A percentile compares a stretch with the other conserved stretches of the same genome.
Conservation (phyloP, 768 basidiomycete species). For the Pisolithus albus region DNA sequence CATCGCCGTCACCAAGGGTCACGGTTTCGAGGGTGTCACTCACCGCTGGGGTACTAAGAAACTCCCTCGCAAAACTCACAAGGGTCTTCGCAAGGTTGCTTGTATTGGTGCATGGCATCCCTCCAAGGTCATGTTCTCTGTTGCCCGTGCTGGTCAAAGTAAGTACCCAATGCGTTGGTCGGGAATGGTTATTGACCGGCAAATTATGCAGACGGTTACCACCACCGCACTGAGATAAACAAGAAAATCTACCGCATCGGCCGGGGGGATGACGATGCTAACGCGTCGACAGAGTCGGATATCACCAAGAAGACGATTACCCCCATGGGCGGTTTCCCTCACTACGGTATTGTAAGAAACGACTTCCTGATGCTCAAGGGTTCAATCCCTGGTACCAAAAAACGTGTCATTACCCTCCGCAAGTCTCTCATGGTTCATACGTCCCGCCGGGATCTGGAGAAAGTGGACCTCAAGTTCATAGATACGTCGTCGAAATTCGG, state of each 20-base stretch:
- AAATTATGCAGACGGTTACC: constrained; percentile 70
- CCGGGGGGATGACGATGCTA: constrained; percentile 63
- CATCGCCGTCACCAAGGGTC: constrained; percentile 98
- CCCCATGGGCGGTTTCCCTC: constrained; percentile 98
- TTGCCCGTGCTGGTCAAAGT: constrained; percentile 99
- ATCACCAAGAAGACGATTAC: constrained; percentile 91
- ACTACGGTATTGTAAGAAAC: constrained; percentile 98
- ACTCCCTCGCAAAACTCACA: constrained; percentile 97
- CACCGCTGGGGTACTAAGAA: constrained; percentile 99
- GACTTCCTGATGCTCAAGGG: constrained; percentile 98
- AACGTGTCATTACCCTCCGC: constrained; percentile 95
- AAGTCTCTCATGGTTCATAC: constrained; percentile 97
- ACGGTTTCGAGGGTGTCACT: constrained; percentile 99
- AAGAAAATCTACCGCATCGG: constrained; percentile 99
- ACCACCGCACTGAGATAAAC: constrained; percentile 96
- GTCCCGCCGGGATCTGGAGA: constrained; percentile 92
- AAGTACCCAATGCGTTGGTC: constrained; percentile 29
- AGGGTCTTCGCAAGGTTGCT: constrained; percentile 99
- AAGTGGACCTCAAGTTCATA: constrained; percentile 97
- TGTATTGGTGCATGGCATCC: constrained; percentile 99
- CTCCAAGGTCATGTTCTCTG: constrained; percentile 99
- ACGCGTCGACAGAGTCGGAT: constrained; percentile 93
- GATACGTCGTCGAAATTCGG: constrained; percentile 98
- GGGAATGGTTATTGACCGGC: constrained; percentile 1
- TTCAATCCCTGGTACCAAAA: constrained; percentile 91